phyloP scores from a whole-genome alignment of 768 basidiomycete species.

The Pulveroboletus ravenelii region DNA sequence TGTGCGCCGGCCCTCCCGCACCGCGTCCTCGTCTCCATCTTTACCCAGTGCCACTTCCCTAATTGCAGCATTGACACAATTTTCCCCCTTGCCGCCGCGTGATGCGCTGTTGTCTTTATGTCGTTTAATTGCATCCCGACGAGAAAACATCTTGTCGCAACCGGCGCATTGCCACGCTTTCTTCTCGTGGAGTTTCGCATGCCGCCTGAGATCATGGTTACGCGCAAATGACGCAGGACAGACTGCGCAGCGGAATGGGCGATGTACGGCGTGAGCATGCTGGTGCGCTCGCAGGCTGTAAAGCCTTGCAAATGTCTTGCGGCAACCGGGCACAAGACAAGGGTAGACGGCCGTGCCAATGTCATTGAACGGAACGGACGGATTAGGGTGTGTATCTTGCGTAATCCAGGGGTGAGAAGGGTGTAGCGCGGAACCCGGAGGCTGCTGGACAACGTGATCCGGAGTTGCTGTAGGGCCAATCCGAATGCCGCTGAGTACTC shows the following conservation, averaged over 20 bases:
- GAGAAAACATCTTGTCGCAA: conserved; percentile 69
- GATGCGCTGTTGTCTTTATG: conserved; percentile 60
- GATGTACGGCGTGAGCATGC: conserved; percentile 56
- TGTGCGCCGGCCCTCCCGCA: conserved; percentile 56
- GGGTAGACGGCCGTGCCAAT: conserved; percentile 79
- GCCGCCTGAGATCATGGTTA: conserved; percentile 79
- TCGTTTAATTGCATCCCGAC: conserved; percentile 75
- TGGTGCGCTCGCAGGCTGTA: conserved; percentile 70
- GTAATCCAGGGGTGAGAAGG: conserved; percentile 30
- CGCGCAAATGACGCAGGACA: conserved; percentile 77
- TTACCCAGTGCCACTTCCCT: conserved; percentile 52
- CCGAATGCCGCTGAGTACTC: conserved; percentile 72
- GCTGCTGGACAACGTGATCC: conserved; percentile 21
- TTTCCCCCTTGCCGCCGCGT: conserved; percentile 46
- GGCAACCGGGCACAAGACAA: conserved; percentile 61
- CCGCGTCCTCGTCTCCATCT: conserved; percentile 33
- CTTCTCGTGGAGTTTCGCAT: conserved; percentile 64
- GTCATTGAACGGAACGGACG: conserved; percentile 36
- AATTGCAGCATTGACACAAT: conserved; percentile 55
- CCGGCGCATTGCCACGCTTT: conserved; percentile 72
- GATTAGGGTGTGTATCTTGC: conserved; percentile 16
- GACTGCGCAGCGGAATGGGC: conserved; percentile 57
- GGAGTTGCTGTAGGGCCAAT: conserved; percentile 43
- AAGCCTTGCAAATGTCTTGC: conserved; percentile 64
- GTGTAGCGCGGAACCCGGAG: conserved; percentile 31